These are phyloP conservation scores for sorghum (Sorghum bicolor) DNA, from an alignment of 176 grass and related monocot genomes.

Conservation along the genomic window DNA sequence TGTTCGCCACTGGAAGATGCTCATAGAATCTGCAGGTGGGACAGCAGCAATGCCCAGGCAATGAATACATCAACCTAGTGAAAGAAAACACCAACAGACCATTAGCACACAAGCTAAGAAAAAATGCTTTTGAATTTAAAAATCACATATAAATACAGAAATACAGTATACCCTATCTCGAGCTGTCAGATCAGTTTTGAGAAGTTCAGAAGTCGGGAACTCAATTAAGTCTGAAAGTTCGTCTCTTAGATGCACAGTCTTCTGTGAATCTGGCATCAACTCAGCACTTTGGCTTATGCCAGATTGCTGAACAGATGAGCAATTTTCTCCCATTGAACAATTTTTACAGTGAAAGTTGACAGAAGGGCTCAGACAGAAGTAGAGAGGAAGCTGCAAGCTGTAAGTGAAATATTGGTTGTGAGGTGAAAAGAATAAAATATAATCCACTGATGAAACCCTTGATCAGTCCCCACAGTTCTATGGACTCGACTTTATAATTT, in stretches of 20 bases:
- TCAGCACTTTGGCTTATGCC: conserved; percentile 27
- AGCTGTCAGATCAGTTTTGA: conserved; percentile 62
- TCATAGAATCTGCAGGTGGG: conserved; percentile 55
- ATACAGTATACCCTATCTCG: conserved; percentile 57
- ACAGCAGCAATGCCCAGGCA: conserved; percentile 73
- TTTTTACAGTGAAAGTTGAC: conserved; percentile 63
- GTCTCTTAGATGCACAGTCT: conserved; percentile 60
- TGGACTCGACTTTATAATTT: conserved; percentile 78
- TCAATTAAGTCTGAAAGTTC: conserved; percentile 68
- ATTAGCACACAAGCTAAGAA: conserved; percentile 23
- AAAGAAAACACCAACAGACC: conserved; percentile 17
- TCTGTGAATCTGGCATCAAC: conserved; percentile 50
- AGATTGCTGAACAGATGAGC: conserved; percentile 29
- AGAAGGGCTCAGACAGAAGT: conserved; percentile 75
- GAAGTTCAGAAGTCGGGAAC: conserved; percentile 58
- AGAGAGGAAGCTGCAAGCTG: conserved; percentile 78
- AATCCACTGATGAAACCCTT: conserved; percentile 66
- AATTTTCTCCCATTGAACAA: conserved; percentile 32
- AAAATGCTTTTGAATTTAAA: conserved; percentile 21
- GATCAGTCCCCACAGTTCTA: conserved; percentile 88
- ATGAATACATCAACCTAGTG: conserved; percentile 74
- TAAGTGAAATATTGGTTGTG: conserved; percentile 60
- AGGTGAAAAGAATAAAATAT: conserved; percentile 85
- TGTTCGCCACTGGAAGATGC: conserved; percentile 53
- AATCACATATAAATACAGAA: neutral